Conservation (phyloP, 768 basidiomycete species). For the Leucogyrophana mollusca region DNA sequence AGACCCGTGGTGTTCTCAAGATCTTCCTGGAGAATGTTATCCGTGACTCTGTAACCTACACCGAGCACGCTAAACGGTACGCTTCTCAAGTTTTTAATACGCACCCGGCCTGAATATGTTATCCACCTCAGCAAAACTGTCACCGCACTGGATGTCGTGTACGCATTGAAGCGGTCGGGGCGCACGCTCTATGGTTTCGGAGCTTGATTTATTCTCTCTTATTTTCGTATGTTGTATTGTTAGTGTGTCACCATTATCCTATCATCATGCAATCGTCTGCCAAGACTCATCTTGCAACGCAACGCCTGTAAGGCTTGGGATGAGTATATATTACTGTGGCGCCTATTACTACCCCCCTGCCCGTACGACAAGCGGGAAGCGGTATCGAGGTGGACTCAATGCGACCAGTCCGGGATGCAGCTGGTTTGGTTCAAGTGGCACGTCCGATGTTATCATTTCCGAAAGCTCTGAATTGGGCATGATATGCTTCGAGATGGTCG, state of each 20-base stretch:
- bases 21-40: slow-evolving; percentile 89
- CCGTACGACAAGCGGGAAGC: too few relatives aligned
- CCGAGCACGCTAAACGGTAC: slow-evolving; percentile 83
- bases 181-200: slow-evolving; percentile 85
- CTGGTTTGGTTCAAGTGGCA: not conserved
- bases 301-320: too few relatives aligned
- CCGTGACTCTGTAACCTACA: slow-evolving; percentile 91
- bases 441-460: not conserved
- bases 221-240: slow-evolving; percentile 30
- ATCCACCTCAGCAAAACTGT: slow-evolving; percentile 76
- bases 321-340: too few relatives aligned
- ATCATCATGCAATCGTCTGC: too few relatives aligned
- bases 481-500: not conserved
- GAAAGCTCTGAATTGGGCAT: not conserved
- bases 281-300: too few relatives aligned
- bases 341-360: too few relatives aligned
- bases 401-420: too few relatives aligned
- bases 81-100: not conserved
- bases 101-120: not conserved
- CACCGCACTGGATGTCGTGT: slow-evolving; percentile 83
- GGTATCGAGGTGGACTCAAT: too few relatives aligned
- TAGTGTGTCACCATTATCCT: not conserved
- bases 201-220: slow-evolving; percentile 42
- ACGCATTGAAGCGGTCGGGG: slow-evolving; percentile 70
- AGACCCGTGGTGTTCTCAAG: slow-evolving; percentile 90